Evolutionary conservation across 2,329 filamentous ascomycete genomes (phyloP).

Genomic region (Monilinia fructicola): DNA sequence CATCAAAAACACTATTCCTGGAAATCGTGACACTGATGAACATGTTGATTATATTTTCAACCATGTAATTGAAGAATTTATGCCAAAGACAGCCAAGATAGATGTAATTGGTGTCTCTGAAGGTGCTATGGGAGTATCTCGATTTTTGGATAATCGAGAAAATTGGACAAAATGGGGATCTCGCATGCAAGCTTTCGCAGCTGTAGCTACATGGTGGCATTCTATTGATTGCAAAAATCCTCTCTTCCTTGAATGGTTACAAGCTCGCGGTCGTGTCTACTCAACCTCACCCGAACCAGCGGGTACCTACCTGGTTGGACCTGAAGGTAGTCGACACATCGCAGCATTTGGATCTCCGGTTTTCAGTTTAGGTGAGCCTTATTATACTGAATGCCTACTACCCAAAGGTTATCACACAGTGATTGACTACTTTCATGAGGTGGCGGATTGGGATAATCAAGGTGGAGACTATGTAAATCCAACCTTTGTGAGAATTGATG

Average conservation of each 20-base stretch:
- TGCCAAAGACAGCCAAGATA: conserved; percentile 53
- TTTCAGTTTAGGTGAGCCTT: conserved; percentile 64
- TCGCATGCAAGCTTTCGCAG: conserved; percentile 50
- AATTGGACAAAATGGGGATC: conserved; percentile 50
- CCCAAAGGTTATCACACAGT: conserved; percentile 54
- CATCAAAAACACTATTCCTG: conserved; percentile 59
- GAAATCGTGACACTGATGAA: conserved; percentile 54
- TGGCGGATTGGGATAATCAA: conserved; percentile 46
- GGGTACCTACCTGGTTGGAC: conserved; percentile 54
- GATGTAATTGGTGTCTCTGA: conserved; percentile 72
- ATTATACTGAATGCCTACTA: conserved; percentile 62
- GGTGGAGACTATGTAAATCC: conserved; percentile 42
- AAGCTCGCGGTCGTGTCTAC: conserved; percentile 59
- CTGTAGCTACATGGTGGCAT: conserved; percentile 51
- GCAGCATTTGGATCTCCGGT: conserved; percentile 60
- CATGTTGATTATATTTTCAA: conserved; percentile 71
- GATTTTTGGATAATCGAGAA: conserved; percentile 57
- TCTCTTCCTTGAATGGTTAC: conserved; percentile 11
- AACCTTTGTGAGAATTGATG: conserved; percentile 28
- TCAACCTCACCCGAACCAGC: conserved; percentile 52
- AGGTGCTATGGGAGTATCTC: conserved; percentile 57
- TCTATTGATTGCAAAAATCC: conserved; percentile 43
- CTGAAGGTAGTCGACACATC: conserved; percentile 43
- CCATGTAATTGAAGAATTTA: conserved; percentile 54
- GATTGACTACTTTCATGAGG: conserved; percentile 60